These are phyloP conservation scores for Saccharomyces paradoxus DNA, from an alignment of 805 yeast genomes.

Conservation along the genomic window DNA sequence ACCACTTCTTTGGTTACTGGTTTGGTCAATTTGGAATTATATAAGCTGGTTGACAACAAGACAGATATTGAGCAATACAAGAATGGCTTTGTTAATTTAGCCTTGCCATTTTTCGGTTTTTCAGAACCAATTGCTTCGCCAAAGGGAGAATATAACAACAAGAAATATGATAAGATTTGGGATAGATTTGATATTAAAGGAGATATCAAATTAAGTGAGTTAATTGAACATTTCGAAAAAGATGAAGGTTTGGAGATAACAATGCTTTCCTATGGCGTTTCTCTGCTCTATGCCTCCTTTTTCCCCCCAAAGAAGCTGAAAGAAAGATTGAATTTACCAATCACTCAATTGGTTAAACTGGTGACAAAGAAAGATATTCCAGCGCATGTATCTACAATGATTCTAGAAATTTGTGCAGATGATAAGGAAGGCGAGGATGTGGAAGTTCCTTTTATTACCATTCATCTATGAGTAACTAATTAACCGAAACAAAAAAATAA, in stretches of 20 bases:
- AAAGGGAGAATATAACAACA: conserved; percentile 70
- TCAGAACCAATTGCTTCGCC: conserved; percentile 90
- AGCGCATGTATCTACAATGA: conserved; percentile 62
- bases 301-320: conserved; percentile 84
- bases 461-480: conserved; percentile 37
- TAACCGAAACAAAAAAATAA: background rate
- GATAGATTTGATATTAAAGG: conserved; percentile 81
- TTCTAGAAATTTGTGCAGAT: conserved; percentile 87
- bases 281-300: conserved; percentile 85
- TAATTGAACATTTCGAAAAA: conserved; percentile 66
- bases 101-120: conserved; percentile 92
- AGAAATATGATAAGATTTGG: conserved; percentile 85
- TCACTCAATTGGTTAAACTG: conserved; percentile 71
- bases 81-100: conserved; percentile 87
- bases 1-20: conserved; percentile 98
- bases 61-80: conserved; percentile 75
- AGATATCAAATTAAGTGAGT: conserved; percentile 64
- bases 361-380: conserved; percentile 81
- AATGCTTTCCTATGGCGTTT: conserved; percentile 87
- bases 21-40: conserved; percentile 80
- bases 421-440: conserved; percentile 91
- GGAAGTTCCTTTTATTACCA: conserved; percentile 81
- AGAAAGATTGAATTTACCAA: conserved; percentile 59
- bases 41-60: conserved; percentile 76
- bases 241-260: conserved; percentile 81